These are phyloP conservation scores for Penicillium soppii DNA, from an alignment of 495 filamentous ascomycete species.

Conservation along the genomic window DNA sequence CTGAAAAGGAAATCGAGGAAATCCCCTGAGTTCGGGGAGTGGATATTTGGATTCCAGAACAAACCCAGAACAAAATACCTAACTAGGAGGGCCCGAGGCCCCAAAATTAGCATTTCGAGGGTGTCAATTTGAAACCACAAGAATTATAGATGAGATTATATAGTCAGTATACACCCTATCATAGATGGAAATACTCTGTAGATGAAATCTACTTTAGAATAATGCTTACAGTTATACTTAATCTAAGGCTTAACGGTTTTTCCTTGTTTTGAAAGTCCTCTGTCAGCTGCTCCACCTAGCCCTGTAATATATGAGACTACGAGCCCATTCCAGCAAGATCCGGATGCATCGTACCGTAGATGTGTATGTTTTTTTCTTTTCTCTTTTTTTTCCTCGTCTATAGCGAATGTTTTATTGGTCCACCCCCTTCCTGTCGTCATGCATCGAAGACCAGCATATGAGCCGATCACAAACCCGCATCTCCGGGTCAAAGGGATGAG, in stretches of 20 bases:
- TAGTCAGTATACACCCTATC: too few species aligned
- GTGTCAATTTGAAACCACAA: neutral
- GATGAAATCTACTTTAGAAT: too few species aligned
- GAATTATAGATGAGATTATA: too few species aligned
- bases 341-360: constrained; percentile 11
- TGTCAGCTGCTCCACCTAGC: constrained; percentile 19
- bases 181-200: neutral
- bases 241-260: constrained; percentile 2
- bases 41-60: constrained; percentile 12
- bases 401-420: constrained; percentile 11
- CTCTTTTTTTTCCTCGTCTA: neutral
- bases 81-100: neutral
- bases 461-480: constrained; percentile 27
- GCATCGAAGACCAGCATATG: constrained; percentile 24
- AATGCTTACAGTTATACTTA: neutral
- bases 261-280: neutral
- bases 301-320: constrained; percentile 27
- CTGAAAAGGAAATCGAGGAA: constrained; percentile 18
- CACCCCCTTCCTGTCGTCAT: constrained; percentile 15
- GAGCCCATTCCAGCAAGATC: constrained; percentile 24
- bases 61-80: constrained; percentile 1
- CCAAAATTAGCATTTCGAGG: too few species aligned
- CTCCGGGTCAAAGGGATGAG: constrained; percentile 9
- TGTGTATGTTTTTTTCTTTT: constrained; percentile 10
- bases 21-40: constrained; percentile 6